phyloP scores from a whole-genome alignment of 257 asterid genomes.

The Capsicum rhomboideum region DNA sequence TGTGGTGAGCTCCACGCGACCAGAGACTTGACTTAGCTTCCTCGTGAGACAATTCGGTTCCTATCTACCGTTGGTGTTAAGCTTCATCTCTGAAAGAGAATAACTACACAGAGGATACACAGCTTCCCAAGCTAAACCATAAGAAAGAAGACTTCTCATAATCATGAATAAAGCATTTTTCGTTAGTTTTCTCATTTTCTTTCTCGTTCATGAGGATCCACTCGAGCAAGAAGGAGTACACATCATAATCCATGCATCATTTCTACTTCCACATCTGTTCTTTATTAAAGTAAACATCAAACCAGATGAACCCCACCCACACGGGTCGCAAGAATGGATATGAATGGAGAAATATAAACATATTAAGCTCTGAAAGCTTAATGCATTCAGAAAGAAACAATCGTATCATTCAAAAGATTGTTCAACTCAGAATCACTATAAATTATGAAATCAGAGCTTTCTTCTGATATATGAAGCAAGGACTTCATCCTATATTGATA shows the following conservation, averaged over 20 bases:
- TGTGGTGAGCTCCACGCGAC: too few relatives aligned
- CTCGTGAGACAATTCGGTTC: too few relatives aligned
- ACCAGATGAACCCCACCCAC: not conserved
- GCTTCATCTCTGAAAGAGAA: too few relatives aligned
- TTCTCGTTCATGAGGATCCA: not conserved
- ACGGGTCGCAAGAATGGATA: not conserved
- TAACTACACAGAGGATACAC: not conserved
- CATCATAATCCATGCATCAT: not conserved
- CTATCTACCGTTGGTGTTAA: too few relatives aligned
- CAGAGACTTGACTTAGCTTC: too few relatives aligned
- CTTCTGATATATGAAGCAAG: not conserved
- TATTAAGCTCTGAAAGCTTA: not conserved
- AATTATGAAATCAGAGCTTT: not conserved
- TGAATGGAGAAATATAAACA: not conserved
- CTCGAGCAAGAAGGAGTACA: not conserved
- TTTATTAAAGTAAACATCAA: not conserved
- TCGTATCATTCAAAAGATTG: not conserved
- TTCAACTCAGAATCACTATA: not conserved
- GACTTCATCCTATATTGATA: not conserved
- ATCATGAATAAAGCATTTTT: not conserved
- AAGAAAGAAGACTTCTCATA: not conserved
- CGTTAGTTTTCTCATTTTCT: not conserved
- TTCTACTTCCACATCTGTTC: not conserved
- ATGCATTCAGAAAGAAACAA: not conserved
- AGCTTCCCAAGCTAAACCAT: not conserved